Base-by-base conservation (phyloP, 2,329 filamentous ascomycete genomes). In the Neofusicoccum cordaticola region DNA sequence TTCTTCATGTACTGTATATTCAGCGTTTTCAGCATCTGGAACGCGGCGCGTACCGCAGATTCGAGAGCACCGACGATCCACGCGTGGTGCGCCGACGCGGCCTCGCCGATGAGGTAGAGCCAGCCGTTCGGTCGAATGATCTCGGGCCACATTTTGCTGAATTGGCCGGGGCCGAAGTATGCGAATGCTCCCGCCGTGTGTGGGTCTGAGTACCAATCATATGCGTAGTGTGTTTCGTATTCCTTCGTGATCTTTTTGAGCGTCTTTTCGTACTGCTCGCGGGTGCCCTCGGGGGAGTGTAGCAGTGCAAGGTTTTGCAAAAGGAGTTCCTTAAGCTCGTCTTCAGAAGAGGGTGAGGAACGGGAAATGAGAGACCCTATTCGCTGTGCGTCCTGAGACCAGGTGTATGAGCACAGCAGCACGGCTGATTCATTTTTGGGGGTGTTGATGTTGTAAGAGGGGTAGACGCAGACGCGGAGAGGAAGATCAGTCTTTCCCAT, bases 91-190 rank as follows among this genome's bases (percentile, higher is more conserved):
- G 68, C 57, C 48, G 66, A 68, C 3, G 64, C 60, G 0, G 66
- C 67, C 50, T 70, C 68, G 1, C 69, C 69, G 39, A 66, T 62
- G 3, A 69, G 47, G 39, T 64, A 64, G 19, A 69, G 34, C 47
- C 57, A 62, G n/a, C 57, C 57, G 4, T 65, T 42, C 2, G 44
- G 44, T 3, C 13, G 44, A 15, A 63, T 19, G 42, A 64, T 35
- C 19, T 64, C n/a, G 15, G 51, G 51, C 44, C 47, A 41, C 39
- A 52, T 22, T 2, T 34, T 71, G 2, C 68, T 69, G 69, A 79
- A 82, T 62, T 81, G 79, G 0, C 77, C 75, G 0, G 79, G 77
- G 0, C 76, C 74, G 37, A 80, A 81, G 6, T 75, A 70, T 0
- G 78, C 79, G 64, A 80, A 81, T 0, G 78, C 79, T 0, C 79